Evolutionary conservation across 225 moss, liverwort and hornwort species (phyloP), one percentile per base, ranked within the genome.

Genomic region (Polytrichum commune): DNA sequence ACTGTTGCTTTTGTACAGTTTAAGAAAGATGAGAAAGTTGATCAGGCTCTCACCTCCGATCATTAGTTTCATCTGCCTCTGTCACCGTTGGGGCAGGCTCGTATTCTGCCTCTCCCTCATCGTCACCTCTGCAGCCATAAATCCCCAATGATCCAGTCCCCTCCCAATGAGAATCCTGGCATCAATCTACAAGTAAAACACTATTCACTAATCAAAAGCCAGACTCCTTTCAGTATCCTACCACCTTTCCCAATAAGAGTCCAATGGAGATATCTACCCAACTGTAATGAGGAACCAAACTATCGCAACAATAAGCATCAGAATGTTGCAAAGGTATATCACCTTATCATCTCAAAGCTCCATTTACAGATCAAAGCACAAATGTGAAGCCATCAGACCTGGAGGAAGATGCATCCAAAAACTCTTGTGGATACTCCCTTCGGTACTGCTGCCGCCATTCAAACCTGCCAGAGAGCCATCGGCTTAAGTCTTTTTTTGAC

Each of bases 361-460:
- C 5, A 63, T 26, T 27, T 29, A 63, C 28, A 23, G 22, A 18
- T 23, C 18, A 63, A 63, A 19, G 23, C 60, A 61, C 8, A 23
- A 61, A 22, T 26, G 60, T 23, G 13, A 7, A 26, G 8, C 22
- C 60, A 63, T 26, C 27, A 63, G 27, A 91, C 97, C 91, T 93
- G 85, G 82, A 91, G 20, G 92, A 80, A 64, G 97, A 94, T 19
- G 84, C 84, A 32, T 98, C 92, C 54, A 98, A 69, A 61, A 98
- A 93, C 71, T 92, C 88, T 76, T 83, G 86, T 26, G 94, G 97
- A 69, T 94, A 97, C 72, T 92, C 92, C 74, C 97, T 82, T 68
- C 97, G 94, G 76, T 85, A 93, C 86, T 97, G 94, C 79, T 97
- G 94, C 68, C 82, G 90, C 97, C 97, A 98, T 54, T 94, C 94